Base-by-base conservation (phyloP, 495 filamentous ascomycete species). In the Aspergillus cavernicola region DNA sequence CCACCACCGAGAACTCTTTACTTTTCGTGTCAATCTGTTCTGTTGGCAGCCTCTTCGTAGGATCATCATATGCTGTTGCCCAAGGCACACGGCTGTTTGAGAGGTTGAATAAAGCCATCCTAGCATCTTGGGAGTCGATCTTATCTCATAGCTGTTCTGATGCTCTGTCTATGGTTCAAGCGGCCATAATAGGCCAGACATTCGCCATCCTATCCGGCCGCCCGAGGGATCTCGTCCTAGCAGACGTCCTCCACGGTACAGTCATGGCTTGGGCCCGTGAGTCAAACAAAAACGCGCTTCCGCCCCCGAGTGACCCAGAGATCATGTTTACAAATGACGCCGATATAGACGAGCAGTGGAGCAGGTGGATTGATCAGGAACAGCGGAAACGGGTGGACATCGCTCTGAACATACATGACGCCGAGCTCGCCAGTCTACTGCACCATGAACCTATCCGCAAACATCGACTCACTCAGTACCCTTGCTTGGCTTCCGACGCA, bases 161-260 rank as follows among this genome's bases (percentile, higher is more conserved):
- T 46, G 68, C 66, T 11, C 48, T 69, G 10, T 65, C 64, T 8
- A 65, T 72, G 61, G 63, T 69, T 2, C 70, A 74, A 50, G 67
- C 70, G 0, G 68, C 67, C 4, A 56, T 71, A 31, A 37, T 74
- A 0, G 69, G 70, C 7, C 70, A 74, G 39, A 72, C 69, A 0
- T 74, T 68, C 53, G 70, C 62, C 15, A 64, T 72, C 13, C 62
- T 74, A 22, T 66, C 70, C 0, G 67, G 70, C 3, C 33, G 59
- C 18, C 56, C 67, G 3, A 68, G 55, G 37, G 48, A 59, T 46
- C 56, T 70, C 8, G 52, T 60, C 13, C 23, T 70, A 5, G 61
- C 62, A 5, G 68, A 74, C 52, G 63, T 64, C 0, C 63, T 74
- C 15, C 69, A 72, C 40, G 70, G 70, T 8, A 71, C 70, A n/a